A percentile compares a stretch with the other conserved stretches of the same genome.
Evolutionary conservation across 768 basidiomycete genomes (phyloP).

Genomic region (Phanerochaete carnosa): DNA sequence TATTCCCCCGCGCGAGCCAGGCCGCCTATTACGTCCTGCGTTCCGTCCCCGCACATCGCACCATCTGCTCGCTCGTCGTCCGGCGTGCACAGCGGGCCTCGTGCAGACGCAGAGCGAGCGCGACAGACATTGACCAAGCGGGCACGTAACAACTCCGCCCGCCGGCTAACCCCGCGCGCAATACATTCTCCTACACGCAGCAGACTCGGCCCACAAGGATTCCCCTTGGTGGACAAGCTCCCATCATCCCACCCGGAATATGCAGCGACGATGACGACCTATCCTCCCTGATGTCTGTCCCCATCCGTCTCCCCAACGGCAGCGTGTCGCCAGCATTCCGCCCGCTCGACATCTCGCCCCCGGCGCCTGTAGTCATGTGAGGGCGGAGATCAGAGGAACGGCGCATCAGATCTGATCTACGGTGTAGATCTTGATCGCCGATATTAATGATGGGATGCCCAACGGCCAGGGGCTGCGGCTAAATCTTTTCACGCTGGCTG

Average conservation of each 20-base stretch:
- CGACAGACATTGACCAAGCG: background rate
- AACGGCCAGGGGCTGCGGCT: no score
- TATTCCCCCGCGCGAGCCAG: constrained; percentile 2
- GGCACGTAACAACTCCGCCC: background rate
- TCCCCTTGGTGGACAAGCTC: background rate
- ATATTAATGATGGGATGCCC: no score
- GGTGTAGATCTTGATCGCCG: background rate
- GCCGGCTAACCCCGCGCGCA: background rate
- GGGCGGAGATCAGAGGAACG: background rate
- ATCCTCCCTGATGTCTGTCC: background rate
- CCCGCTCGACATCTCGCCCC: no score
- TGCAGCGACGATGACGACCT: background rate
- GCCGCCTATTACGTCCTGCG: constrained; percentile 2
- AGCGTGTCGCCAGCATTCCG: no score
- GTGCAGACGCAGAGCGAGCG: background rate
- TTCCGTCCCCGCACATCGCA: background rate
- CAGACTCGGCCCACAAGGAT: background rate
- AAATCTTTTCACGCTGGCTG: no score
- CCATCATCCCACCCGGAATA: background rate
- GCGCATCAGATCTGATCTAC: background rate
- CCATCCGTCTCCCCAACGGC: background rate
- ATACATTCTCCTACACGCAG: background rate
- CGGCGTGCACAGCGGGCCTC: background rate
- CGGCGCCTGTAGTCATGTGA: background rate
- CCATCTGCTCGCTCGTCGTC: background rate